Percentiles rank a stretch among this genome's conserved stretches.
Evolutionary conservation across 169 alveolate species (phyloP).

Genomic region (Plasmodium knowlesi): DNA sequence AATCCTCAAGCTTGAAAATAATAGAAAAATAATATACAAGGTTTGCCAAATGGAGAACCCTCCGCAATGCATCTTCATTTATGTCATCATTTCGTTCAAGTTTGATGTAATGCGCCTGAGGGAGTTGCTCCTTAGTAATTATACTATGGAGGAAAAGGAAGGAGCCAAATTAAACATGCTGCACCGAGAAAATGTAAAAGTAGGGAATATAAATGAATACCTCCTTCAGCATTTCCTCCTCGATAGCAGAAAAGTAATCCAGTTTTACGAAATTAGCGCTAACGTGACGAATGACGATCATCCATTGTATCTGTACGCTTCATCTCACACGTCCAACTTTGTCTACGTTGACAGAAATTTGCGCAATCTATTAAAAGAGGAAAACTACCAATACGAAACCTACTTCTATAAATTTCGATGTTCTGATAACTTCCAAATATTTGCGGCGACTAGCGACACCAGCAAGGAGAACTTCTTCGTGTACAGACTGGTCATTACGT

Average conservation of each 20-base stretch:
- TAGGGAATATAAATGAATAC: neutral
- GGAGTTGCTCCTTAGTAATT: slow-evolving; percentile 24
- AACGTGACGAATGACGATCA: neutral
- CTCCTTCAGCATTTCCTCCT: neutral
- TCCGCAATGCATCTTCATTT: slow-evolving; percentile 11
- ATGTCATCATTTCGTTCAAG: slow-evolving; percentile 11
- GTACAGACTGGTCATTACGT: slow-evolving; percentile 1
- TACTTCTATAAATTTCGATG: slow-evolving; percentile 36
- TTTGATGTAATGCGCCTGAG: neutral
- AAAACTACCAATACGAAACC: slow-evolving; percentile 29
- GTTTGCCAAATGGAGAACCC: neutral
- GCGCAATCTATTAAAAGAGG: slow-evolving; percentile 26
- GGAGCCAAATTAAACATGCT: slow-evolving; percentile 2
- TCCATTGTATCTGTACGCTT: slow-evolving; percentile 28
- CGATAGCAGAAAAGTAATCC: neutral
- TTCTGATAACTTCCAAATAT: neutral
- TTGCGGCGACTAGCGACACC: neutral
- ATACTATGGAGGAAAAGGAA: neutral
- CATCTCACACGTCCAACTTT: slow-evolving; percentile 20
- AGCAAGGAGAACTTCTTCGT: neutral
- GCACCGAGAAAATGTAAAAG: slow-evolving; percentile 9
- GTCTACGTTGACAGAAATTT: slow-evolving; percentile 17
- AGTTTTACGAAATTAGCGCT: slow-evolving; percentile 20
- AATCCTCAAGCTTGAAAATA: neutral
- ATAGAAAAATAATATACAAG: slow-evolving; percentile 24